Evolutionary conservation across 1,284 basidiomycete genomes (phyloP).

Genomic region (Tilletia walkeri): DNA sequence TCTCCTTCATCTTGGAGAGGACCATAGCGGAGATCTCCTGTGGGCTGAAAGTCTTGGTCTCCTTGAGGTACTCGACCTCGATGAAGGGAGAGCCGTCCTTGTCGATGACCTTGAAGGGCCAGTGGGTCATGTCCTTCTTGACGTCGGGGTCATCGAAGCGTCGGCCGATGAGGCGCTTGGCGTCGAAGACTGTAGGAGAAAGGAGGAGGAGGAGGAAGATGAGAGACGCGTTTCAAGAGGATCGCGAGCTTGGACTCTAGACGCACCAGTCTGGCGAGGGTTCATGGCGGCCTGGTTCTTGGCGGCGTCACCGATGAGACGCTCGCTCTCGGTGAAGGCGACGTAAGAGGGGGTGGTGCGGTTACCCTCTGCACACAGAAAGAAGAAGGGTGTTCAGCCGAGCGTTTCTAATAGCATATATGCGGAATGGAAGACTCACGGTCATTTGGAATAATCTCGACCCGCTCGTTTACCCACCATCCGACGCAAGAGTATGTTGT

Average conservation of each 20-base stretch:
- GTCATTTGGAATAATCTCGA: conserved; percentile 58
- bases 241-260: background rate
- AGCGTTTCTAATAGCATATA: background rate
- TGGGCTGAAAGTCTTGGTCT: conserved; percentile 65
- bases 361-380: conserved; percentile 73
- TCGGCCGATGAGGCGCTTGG: conserved; percentile 86
- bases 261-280: conserved; percentile 68
- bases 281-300: conserved; percentile 82
- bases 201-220: conserved; percentile 12
- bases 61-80: conserved; percentile 63
- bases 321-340: conserved; percentile 94
- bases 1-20: conserved; percentile 94
- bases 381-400: background rate
- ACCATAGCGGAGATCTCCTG: conserved; percentile 94
- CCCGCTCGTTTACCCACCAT: conserved; percentile 52
- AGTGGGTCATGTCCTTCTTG: conserved; percentile 72
- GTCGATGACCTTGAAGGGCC: conserved; percentile 66
- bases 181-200: conserved; percentile 40
- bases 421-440: conserved; percentile 24
- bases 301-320: conserved; percentile 85
- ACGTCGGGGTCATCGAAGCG: conserved; percentile 74
- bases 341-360: conserved; percentile 98
- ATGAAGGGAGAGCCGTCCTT: conserved; percentile 64
- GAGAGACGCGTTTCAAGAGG: background rate
- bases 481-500: conserved; percentile 80